phyloP scores from a whole-genome alignment of 495 filamentous ascomycete species.

The Astrothelium subdiscretum region DNA sequence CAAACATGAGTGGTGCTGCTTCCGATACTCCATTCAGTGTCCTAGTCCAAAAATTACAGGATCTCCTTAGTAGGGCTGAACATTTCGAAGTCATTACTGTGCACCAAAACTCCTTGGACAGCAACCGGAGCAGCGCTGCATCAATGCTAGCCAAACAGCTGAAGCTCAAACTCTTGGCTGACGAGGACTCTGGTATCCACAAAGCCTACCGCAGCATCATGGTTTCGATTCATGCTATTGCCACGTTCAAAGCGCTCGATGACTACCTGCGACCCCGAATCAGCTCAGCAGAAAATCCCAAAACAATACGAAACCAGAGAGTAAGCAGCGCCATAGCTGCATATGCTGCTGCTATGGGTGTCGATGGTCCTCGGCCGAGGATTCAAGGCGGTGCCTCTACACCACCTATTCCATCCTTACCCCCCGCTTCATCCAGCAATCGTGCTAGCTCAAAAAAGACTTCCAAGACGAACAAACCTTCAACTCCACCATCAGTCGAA shows the following conservation, averaged over 20 bases:
- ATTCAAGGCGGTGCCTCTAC: conserved; percentile 4
- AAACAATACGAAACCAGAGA: conserved; percentile 45
- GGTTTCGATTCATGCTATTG: conserved; percentile 97
- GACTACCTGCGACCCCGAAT: conserved; percentile 93
- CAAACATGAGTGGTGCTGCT: conserved; percentile 49
- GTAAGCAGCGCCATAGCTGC: conserved; percentile 57
- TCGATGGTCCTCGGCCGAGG: conserved; percentile 9
- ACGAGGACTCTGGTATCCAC: conserved; percentile 83
- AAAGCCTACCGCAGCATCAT: conserved; percentile 79
- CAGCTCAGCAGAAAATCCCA: conserved; percentile 67
- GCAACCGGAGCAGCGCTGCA: conserved; percentile 79
- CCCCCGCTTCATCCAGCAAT: conserved; percentile 11
- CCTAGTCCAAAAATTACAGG: conserved; percentile 86
- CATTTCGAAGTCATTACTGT: conserved; percentile 97
- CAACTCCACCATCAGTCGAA: neutral
- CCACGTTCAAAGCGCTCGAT: conserved; percentile 92
- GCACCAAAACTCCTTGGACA: conserved; percentile 84
- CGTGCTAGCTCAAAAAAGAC: conserved; percentile 19
- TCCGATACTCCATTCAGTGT: conserved; percentile 80
- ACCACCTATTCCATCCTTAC: conserved; percentile 12
- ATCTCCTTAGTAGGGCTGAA: conserved; percentile 88
- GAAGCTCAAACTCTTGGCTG: conserved; percentile 75
- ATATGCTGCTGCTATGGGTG: conserved; percentile 61
- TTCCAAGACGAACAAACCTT: conserved; percentile 20
- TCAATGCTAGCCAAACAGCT: conserved; percentile 97